Base-by-base conservation (phyloP, 179 eudicot species). In the Dionaea muscipula region DNA sequence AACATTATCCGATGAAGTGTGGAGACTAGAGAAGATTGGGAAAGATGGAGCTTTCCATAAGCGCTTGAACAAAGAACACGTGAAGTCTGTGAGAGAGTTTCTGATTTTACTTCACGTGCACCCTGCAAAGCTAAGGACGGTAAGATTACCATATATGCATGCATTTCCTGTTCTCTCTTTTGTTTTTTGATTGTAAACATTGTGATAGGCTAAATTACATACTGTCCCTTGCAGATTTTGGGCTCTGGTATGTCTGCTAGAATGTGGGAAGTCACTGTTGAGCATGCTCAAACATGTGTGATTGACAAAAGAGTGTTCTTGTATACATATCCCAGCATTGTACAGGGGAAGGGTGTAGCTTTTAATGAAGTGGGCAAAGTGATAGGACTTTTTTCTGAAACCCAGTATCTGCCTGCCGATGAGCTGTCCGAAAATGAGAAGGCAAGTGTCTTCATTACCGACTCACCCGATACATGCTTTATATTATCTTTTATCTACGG, bases 1-100 rank as follows among this genome's bases (percentile, higher is more conserved):
- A 31, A 69, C 66, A 57, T 65, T 91, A 19, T 51, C 33, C 27
- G 94, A 87, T 82, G 89, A 84, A 68, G 89, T 87, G 48, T 87
- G 98, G 94, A 59, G 96, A 44, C 68, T 87, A 38, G 89, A 84
- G 65, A 81, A 83, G 64, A 86, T 91, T 58, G 87, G 88, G 13
- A 91, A 80, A 68, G 94, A 80, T 50, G 98, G 95, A 54, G 94
- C 98, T 55, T 82, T 81, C 28, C 91, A 86, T 78, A 78, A 77
- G 64, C 84, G 95, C 57, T 60, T 91, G 81, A 80, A 63, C 62
- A 64, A 57, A 51, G 91, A 79, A 51, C 74, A 79, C 24, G 72
- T 84, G 49, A 66, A 57, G 58, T 77, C 96, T 2, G 89, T 91
- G 65, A 73, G 82, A 72, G 98, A 91, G 63, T 91, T 84, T 51